Evolutionary conservation across 768 basidiomycete genomes (phyloP).

Genomic region (Termitomyces eurrhizus): DNA sequence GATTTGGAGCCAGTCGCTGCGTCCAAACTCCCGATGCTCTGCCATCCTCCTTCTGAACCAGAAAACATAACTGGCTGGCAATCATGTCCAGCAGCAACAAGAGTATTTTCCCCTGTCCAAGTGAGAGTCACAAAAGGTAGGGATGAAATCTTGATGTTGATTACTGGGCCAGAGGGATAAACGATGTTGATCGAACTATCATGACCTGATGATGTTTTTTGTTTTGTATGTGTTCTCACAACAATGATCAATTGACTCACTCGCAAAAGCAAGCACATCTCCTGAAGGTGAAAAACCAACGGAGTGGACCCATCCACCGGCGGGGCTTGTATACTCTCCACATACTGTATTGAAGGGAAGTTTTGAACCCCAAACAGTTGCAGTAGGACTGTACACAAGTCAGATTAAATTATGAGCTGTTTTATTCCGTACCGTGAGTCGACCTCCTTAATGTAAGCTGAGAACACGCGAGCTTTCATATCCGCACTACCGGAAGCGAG

Average conservation of each 20-base stretch:
- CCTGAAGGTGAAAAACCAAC: constrained; percentile 97
- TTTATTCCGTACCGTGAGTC: constrained; percentile 66
- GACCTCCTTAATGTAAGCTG: constrained; percentile 97
- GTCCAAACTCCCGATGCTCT: constrained; percentile 76
- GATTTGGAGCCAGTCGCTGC: constrained; percentile 57
- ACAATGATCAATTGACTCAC: constrained; percentile 45
- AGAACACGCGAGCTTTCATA: constrained; percentile 96
- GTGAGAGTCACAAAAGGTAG: constrained; percentile 82
- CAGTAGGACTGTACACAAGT: constrained; percentile 58
- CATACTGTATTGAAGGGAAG: constrained; percentile 97
- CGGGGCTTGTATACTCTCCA: constrained; percentile 84
- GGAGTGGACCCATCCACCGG: constrained; percentile 96
- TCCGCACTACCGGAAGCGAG: constrained; percentile 97
- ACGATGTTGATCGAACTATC: constrained; percentile 93
- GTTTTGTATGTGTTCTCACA: background rate
- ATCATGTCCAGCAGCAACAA: constrained; percentile 95
- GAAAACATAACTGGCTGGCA: constrained; percentile 91
- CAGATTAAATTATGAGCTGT: background rate
- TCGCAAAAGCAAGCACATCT: constrained; percentile 88
- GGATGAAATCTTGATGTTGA: constrained; percentile 70
- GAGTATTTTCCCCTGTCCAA: constrained; percentile 77
- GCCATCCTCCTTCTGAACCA: constrained; percentile 77
- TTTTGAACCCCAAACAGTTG: constrained; percentile 96
- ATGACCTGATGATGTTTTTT: constrained; percentile 55
- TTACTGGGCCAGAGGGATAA: constrained; percentile 79